Conservation (phyloP, 1,139 yeast genomes). For the Petasospora fabianii region DNA sequence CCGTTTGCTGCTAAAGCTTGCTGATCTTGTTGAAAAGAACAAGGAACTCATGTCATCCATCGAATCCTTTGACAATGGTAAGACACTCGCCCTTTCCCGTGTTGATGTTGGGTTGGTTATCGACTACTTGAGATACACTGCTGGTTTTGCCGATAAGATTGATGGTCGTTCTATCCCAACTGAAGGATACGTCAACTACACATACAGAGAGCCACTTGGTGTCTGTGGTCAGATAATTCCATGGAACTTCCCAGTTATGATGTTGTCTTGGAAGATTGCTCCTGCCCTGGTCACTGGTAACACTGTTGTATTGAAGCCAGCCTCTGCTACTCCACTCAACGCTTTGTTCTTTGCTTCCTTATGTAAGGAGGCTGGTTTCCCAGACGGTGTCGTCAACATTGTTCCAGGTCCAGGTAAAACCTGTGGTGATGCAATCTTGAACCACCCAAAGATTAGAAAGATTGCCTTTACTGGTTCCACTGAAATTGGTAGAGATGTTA, state of each 20-base stretch:
- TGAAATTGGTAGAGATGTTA: conserved; percentile 65
- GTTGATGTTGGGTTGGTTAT: conserved; percentile 60
- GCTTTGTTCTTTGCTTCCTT: conserved; percentile 64
- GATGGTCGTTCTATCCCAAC: conserved; percentile 68
- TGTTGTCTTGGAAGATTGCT: conserved; percentile 78
- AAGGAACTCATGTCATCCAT: conserved; percentile 47
- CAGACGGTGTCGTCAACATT: conserved; percentile 76
- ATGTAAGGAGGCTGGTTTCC: conserved; percentile 68
- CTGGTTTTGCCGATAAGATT: conserved; percentile 83
- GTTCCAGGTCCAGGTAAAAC: conserved; percentile 71
- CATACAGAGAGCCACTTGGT: conserved; percentile 72
- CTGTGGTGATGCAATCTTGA: conserved; percentile 70
- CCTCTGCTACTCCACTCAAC: conserved; percentile 75
- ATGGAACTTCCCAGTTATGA: conserved; percentile 84
- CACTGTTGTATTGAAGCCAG: conserved; percentile 69
- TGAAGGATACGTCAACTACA: conserved; percentile 51
- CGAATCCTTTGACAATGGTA: conserved; percentile 62
- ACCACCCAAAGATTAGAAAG: conserved; percentile 68
- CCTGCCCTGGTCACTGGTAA: conserved; percentile 83
- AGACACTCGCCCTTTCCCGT: conserved; percentile 42
- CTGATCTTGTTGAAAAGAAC: conserved; percentile 49
- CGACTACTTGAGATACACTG: conserved; percentile 59
- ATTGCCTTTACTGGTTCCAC: conserved; percentile 86
- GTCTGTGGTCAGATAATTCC: conserved; percentile 89
- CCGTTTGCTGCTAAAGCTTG: conserved; percentile 43